Evolutionary conservation across 2,329 filamentous ascomycete species (phyloP), one percentile per base, ranked within the genome.

Genomic region (Ophiostoma novo-ulmi): DNA sequence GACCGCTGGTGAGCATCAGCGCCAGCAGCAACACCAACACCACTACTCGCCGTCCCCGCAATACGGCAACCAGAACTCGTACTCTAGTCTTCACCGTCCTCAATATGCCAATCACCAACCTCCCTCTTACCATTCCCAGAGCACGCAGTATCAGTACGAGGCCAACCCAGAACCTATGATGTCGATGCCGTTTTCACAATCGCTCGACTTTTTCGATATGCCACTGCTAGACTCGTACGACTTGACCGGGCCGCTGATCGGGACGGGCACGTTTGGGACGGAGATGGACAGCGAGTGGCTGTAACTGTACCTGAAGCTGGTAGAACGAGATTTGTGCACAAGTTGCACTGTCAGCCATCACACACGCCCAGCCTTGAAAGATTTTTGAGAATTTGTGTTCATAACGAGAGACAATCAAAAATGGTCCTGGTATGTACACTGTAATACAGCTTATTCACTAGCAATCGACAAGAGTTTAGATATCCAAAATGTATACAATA

Each of bases 221-320:
- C 70, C 70, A n/a, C 22, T 70, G 48, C 48, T 70, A n/a, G 69
- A 68, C 36, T 65, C 48, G 7, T 44, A n/a, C 38, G 69, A 67
- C 64, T n/a, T 67, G 20, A 38, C 61, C 1, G 64, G 36, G 36
- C 20, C 63, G 13, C 26, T 69, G 38, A 55, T 70, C 41, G 61
- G 70, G 22, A 70, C 64, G 5, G 68, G 64, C 13, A 63, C 70
- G 26, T 70, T 68, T 70, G 70, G 68, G 8, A 35, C 48, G 14
- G 70, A 71, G 39, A 63, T 71, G 2, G 64, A 71, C 20, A 65
- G 63, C 39, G 70, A 71, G 31, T 71, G 70, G 70, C 26, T 71
- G 48, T 71, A 38, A 35, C 3, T 20, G 2, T 22, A 11, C 8
- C 5, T 55, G n/a, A 55, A 10, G 6, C n/a, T 10, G 22, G 38